These are phyloP conservation scores for Corymbia calophylla DNA, from an alignment of 441 rosid genomes.

Conservation along the genomic window DNA sequence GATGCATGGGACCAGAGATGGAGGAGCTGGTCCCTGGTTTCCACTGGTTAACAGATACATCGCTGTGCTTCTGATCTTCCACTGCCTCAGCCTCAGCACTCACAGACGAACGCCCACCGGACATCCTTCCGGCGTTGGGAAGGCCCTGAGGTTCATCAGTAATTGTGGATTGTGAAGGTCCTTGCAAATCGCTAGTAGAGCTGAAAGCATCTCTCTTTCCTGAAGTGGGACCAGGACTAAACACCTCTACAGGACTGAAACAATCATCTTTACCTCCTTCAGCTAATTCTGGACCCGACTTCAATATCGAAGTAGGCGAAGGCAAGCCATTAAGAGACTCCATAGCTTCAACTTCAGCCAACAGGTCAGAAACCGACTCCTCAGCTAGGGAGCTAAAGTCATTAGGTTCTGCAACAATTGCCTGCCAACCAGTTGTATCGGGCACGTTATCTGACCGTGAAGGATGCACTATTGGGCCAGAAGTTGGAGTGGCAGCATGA, in stretches of 20 bases:
- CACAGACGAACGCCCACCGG: conserved; percentile 37
- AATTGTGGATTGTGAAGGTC: conserved; percentile 41
- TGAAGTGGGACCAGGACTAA: conserved; percentile 51
- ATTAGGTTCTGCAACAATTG: conserved; percentile 48
- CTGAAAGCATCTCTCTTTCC: conserved; percentile 73
- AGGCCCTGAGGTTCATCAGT: conserved; percentile 16
- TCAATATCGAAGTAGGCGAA: conserved; percentile 73
- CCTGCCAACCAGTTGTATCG: conserved; percentile 55
- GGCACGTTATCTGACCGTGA: conserved; percentile 32
- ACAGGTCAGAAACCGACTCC: conserved; percentile 94
- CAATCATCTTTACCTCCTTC: conserved; percentile 59
- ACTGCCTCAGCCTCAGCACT: conserved; percentile 39
- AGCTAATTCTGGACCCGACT: conserved; percentile 34
- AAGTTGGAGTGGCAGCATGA: conserved; percentile 53
- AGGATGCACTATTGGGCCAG: conserved; percentile 43
- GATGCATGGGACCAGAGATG: conserved; percentile 29
- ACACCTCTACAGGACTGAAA: conserved; percentile 66
- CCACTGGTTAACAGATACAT: conserved; percentile 40
- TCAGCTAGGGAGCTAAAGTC: conserved; percentile 64
- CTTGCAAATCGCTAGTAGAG: conserved; percentile 54
- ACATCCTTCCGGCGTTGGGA: conserved; percentile 29
- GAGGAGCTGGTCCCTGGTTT: conserved; percentile 37
- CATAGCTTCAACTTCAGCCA: conserved; percentile 99
- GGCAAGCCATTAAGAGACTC: conserved; percentile 71
- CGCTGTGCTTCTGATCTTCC: conserved; percentile 30